These are phyloP conservation scores for Acanthamoeba castellanii DNA, from an alignment of 208 protist genomes.

Conservation along the genomic window DNA sequence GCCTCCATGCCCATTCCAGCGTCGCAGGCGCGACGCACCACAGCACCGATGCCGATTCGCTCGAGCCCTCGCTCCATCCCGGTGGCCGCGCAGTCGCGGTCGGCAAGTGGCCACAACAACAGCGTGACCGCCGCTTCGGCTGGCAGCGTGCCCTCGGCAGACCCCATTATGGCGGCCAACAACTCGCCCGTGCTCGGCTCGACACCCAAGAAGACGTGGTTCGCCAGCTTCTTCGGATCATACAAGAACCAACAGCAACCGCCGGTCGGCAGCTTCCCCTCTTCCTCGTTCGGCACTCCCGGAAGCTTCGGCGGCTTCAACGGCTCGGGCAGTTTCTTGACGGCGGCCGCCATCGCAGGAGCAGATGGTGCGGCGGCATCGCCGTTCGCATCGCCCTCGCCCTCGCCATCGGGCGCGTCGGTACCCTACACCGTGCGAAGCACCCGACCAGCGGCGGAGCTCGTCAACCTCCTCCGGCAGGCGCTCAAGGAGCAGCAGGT, in stretches of 20 bases:
- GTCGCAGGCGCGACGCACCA: background rate
- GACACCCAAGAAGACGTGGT: conserved; percentile 54
- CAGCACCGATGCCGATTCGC: background rate
- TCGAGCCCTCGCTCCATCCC: background rate
- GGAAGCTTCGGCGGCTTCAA: background rate
- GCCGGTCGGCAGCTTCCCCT: background rate
- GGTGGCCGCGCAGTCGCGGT: background rate
- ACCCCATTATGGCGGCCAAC: background rate
- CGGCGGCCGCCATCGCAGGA: background rate
- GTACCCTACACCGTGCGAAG: conserved; percentile 12
- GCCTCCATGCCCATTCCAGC: background rate
- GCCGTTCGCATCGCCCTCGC: background rate
- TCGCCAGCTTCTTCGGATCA: conserved; percentile 23
- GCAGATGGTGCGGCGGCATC: background rate
- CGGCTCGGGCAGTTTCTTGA: background rate
- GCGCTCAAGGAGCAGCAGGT: conserved; percentile 30
- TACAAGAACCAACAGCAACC: conserved; percentile 13
- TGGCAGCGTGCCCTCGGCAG: background rate
- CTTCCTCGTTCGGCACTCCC: background rate
- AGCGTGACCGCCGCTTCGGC: background rate
- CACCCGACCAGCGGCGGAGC: background rate
- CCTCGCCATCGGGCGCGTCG: background rate
- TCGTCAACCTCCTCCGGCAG: background rate
- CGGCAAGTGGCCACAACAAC: background rate
- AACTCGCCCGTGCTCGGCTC: conserved; percentile 6